Base-by-base conservation (phyloP, 1,284 basidiomycete genomes). In the Bjerkandera adusta region DNA sequence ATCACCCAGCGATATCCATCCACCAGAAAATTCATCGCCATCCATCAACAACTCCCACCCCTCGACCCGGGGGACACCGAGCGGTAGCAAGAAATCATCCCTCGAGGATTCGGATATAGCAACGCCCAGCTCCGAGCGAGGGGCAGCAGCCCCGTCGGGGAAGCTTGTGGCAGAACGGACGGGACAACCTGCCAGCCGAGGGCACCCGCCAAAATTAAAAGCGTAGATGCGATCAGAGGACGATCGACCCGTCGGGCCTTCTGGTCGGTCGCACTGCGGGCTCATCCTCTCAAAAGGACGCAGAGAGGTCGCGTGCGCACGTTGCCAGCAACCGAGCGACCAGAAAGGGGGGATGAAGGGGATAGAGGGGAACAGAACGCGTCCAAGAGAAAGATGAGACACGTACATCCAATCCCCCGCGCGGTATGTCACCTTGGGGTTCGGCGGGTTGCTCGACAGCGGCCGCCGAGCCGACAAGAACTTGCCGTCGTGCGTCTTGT, bases 381-480 rank as follows among this genome's bases (percentile, higher is more conserved):
- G 56, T 51, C 50, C 53, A 36, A 50, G 45, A 48, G 47, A 20
- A 39, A 13, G 18, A 42, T 35, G 21, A 35, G 20, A 35, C 1
- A 78, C 85, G 68, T 62, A 89, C 85, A 89, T 84, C 86, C 86
- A 89, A 57, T 89, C 86, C 3, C 87, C 87, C 2, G 76, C 67
- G 52, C 87, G 70, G 64, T 89, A 89, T 55, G 69, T 79, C 2
- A 77, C 77, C 56, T 77, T 76, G n/a, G 85, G 80, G 58, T 85
- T 88, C 2, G 86, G 85, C 2, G 86, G 85, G 56, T 89, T 89
- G 59, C 66, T 79, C 5, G 85, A 87, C 43, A 89, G 70, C 6
- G 77, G 72, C 55, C 78, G 85, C n/a, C 21, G 75, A 22, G 18
- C 37, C 37, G 71, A 36, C 60, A 57, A 3, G 37, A 35, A 16